Base-by-base conservation (phyloP, 495 filamentous ascomycete genomes). In the Parathielavia appendiculata region DNA sequence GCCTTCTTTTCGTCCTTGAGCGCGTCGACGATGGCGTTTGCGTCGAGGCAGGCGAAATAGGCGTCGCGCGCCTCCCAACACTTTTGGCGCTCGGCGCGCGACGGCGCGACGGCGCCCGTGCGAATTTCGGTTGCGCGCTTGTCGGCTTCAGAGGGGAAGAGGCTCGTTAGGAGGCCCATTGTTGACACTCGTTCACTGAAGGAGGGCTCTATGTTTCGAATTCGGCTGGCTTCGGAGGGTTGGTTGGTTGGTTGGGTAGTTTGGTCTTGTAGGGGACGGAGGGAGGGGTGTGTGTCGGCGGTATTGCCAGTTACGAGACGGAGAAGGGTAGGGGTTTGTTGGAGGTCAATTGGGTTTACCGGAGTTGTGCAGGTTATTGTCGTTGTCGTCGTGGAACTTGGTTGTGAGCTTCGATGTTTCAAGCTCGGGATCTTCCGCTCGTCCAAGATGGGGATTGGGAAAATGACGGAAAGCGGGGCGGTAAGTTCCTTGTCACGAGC, bases 41-140 rank as follows among this genome's bases (percentile, higher is more conserved):
- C 75, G 66, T 96, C 91, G 9, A 98, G 76, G 63, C 93, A 98
- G 26, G 75, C 71, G 72, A 93, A 97, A 76, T 92, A 98, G 36
- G 65, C 67, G 70, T 98, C 93, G 30, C 93, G 83, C 16, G 86
- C 85, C 49, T 87, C 86, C 86, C 89, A 98, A 82, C 93, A 98
- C 46, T 78, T 76, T 47, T 84, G 77, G 56, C 93, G 85, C 66
- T 90, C 86, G 49, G 77, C 79, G 54, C 92, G 86, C 59, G 86
- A 84, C 1, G 93, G 93, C 1, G 88, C 86, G 58, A 86, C 82
- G 67, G 81, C 82, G 59, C 84, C 83, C 53, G 81, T 69, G 59
- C 77, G 75, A 49, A 80, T 67, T 74, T 76, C 79, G 73, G 79
- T 65, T 55, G 79, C 69, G 63, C 75, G 72, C 71, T 76, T 72